Percentiles rank a stretch among this genome's conserved stretches.
phyloP scores from a whole-genome alignment of 106 monocot genomes.

The Allium cepa region DNA sequence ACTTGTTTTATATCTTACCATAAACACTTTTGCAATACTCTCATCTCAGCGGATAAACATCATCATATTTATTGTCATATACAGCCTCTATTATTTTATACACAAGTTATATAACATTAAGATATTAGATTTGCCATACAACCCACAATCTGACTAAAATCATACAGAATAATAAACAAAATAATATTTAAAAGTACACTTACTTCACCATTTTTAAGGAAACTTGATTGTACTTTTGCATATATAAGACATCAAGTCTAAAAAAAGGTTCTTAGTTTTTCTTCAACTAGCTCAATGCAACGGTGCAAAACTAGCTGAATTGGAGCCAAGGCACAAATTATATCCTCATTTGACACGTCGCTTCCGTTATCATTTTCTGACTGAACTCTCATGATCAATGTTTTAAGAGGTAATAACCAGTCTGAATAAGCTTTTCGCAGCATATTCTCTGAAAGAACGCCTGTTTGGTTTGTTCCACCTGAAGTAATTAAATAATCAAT shows the following conservation, averaged over 20 bases:
- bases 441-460: constrained; percentile 28
- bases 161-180: too few species aligned
- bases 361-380: constrained; percentile 35
- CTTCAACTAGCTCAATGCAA: constrained; percentile 86
- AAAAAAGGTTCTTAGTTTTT: constrained; percentile 16
- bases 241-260: not conserved
- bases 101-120: too few species aligned
- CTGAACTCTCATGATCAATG: constrained; percentile 42
- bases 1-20: too few species aligned
- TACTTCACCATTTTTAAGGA: too few species aligned
- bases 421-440: constrained; percentile 61
- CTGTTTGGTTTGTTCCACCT: constrained; percentile 45
- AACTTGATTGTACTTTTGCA: too few species aligned
- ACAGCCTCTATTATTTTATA: too few species aligned
- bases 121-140: too few species aligned
- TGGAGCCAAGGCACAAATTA: constrained; percentile 59
- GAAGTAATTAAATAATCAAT: not conserved
- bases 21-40: too few species aligned
- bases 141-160: too few species aligned
- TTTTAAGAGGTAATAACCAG: constrained; percentile 79
- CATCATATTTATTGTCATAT: too few species aligned
- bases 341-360: constrained; percentile 24
- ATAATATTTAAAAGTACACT: too few species aligned
- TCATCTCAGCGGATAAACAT: too few species aligned
- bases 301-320: constrained; percentile 72